phyloP scores from a whole-genome alignment of 768 basidiomycete genomes.

The Collybia nuda region DNA sequence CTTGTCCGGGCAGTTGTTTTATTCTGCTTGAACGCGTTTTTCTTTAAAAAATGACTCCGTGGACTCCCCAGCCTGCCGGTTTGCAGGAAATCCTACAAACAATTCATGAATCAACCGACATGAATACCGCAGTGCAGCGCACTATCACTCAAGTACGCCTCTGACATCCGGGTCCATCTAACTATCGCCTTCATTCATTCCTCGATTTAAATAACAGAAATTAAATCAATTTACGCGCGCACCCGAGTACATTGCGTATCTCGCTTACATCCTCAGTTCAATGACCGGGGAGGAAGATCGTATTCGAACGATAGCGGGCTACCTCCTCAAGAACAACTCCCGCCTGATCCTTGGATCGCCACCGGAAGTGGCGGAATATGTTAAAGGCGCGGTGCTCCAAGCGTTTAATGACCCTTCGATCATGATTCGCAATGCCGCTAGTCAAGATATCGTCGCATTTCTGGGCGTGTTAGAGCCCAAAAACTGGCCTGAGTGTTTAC shows the following conservation, averaged over 20 bases:
- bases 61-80: constrained; percentile 83
- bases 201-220: constrained; percentile 52
- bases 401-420: constrained; percentile 80
- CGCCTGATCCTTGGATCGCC: constrained; percentile 70
- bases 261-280: constrained; percentile 87
- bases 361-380: constrained; percentile 66
- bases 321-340: constrained; percentile 95
- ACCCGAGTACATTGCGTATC: constrained; percentile 94
- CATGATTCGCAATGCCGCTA: constrained; percentile 93
- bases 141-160: constrained; percentile 76
- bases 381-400: constrained; percentile 73
- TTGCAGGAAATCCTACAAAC: constrained; percentile 91
- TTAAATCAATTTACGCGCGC: constrained; percentile 83
- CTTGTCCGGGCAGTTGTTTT: constrained; percentile 18
- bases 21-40: constrained; percentile 35
- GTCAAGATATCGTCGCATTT: constrained; percentile 89
- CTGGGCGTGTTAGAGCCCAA: constrained; percentile 85
- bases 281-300: constrained; percentile 85
- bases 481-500: constrained; percentile 95
- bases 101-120: constrained; percentile 87
- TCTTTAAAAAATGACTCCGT: constrained; percentile 58
- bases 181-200: constrained; percentile 18
- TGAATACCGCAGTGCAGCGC: constrained; percentile 72
- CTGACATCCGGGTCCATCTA: constrained; percentile 16
- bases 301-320: constrained; percentile 93